Evolutionary conservation across 1,284 basidiomycete species (phyloP).

Genomic region (Xerocomus cyaneibrunnescens): DNA sequence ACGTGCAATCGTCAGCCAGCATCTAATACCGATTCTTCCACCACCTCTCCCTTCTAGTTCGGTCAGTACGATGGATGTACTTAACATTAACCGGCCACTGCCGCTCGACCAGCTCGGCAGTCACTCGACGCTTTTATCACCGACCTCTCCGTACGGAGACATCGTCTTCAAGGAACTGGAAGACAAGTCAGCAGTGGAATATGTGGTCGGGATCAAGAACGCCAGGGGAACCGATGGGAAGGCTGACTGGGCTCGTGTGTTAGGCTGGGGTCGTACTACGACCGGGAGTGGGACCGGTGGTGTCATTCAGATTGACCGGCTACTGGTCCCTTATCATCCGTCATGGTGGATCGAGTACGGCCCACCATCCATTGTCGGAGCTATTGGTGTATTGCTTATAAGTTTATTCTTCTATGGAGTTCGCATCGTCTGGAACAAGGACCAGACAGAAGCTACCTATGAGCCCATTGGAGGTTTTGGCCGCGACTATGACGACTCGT

Average conservation of each 20-base stretch:
- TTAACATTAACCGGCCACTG: conserved; percentile 71
- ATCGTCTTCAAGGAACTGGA: conserved; percentile 71
- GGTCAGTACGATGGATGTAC: conserved; percentile 35
- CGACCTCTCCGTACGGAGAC: conserved; percentile 69
- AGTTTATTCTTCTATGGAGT: conserved; percentile 73
- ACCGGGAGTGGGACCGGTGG: conserved; percentile 72
- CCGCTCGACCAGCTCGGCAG: conserved; percentile 66
- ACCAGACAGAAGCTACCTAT: conserved; percentile 79
- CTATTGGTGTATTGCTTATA: conserved; percentile 56
- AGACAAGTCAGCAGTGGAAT: conserved; percentile 43
- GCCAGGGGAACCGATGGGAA: conserved; percentile 74
- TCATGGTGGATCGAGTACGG: conserved; percentile 77
- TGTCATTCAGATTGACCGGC: conserved; percentile 83
- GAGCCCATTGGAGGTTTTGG: conserved; percentile 81
- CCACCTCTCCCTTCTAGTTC: conserved; percentile 23
- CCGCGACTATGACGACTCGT: conserved; percentile 53
- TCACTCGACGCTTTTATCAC: conserved; percentile 72
- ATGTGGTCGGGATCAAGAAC: conserved; percentile 88
- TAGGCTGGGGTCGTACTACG: conserved; percentile 82
- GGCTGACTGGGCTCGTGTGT: conserved; percentile 75
- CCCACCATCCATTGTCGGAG: conserved; percentile 56
- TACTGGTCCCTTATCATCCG: conserved; percentile 85
- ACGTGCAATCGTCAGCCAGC: conserved; percentile 77
- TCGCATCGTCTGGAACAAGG: conserved; percentile 61
- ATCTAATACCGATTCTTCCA: conserved; percentile 72